Evolutionary conservation across 805 yeast genomes (phyloP).

Genomic region (Ogataea henricii): DNA sequence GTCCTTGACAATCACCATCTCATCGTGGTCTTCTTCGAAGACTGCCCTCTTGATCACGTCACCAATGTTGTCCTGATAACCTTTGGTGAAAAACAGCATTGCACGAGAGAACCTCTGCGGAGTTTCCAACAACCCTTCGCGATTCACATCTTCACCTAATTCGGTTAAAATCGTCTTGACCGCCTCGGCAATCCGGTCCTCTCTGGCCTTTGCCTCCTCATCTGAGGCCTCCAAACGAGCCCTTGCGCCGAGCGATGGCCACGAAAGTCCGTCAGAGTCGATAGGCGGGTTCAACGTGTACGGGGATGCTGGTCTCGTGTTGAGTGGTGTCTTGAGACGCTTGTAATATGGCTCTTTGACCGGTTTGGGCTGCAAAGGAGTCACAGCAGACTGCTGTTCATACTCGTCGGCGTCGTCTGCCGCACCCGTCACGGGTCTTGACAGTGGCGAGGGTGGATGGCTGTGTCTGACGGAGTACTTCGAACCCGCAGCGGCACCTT

Average conservation of each 20-base stretch:
- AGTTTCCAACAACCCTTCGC: slow-evolving; percentile 91
- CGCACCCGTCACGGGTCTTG: slow-evolving; percentile 23
- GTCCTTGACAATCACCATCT: slow-evolving; percentile 96
- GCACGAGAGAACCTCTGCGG: slow-evolving; percentile 97
- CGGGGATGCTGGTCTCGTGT: slow-evolving; percentile 79
- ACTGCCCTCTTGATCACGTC: slow-evolving; percentile 94
- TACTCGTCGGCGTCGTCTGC: slow-evolving; percentile 9
- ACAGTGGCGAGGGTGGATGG: slow-evolving; percentile 27
- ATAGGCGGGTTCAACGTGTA: slow-evolving; percentile 83
- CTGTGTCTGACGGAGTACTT: slow-evolving; percentile 9
- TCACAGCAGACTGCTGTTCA: slow-evolving; percentile 3
- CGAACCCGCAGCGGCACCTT: background rate
- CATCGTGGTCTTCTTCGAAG: slow-evolving; percentile 97
- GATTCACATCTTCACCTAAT: slow-evolving; percentile 83
- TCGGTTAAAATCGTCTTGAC: slow-evolving; percentile 76
- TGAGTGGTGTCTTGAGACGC: slow-evolving; percentile 56
- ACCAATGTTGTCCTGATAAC: slow-evolving; percentile 90
- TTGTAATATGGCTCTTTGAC: slow-evolving; percentile 38
- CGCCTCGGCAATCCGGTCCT: slow-evolving; percentile 78
- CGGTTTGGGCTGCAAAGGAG: slow-evolving; percentile 33
- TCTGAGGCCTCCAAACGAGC: slow-evolving; percentile 66
- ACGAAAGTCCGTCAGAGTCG: slow-evolving; percentile 87
- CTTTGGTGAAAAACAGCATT: slow-evolving; percentile 92
- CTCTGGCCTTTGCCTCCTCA: slow-evolving; percentile 67
- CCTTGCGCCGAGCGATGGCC: slow-evolving; percentile 91